Conservation (phyloP, 768 basidiomycete species). For the Collybia mongolica region DNA sequence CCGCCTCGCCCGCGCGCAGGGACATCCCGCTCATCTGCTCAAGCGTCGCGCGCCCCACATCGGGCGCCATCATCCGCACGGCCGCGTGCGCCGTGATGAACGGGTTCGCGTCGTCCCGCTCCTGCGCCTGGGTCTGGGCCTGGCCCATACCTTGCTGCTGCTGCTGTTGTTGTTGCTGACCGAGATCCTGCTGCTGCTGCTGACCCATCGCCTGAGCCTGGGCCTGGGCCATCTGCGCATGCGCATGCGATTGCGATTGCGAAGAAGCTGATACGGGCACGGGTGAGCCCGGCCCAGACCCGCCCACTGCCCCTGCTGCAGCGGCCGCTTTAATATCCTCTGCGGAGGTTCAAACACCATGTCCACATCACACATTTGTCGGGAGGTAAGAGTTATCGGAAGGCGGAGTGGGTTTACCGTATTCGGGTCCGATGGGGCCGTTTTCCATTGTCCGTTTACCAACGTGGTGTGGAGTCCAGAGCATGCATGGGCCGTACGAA, state of each 20-base stretch:
- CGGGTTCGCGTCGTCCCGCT: too few species aligned
- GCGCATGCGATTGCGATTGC: slow-evolving; percentile 10
- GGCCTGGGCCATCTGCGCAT: slow-evolving; percentile 4
- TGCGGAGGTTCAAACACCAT: not conserved
- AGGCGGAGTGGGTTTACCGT: too few species aligned
- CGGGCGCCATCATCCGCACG: too few species aligned
- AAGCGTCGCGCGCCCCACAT: slow-evolving; percentile 66
- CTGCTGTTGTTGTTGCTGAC: slow-evolving; percentile 3
- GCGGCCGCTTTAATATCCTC: not conserved
- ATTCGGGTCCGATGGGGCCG: too few species aligned
- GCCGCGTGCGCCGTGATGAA: too few species aligned
- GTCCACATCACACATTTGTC: too few species aligned
- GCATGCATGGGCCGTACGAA: too few species aligned
- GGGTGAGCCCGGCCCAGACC: slow-evolving; percentile 2
- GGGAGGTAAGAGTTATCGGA: not conserved
- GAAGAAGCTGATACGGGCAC: not conserved
- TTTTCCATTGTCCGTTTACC: too few species aligned
- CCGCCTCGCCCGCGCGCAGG: slow-evolving; percentile 46
- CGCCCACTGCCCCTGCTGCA: not conserved
- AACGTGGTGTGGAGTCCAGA: too few species aligned
- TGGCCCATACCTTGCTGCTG: not conserved
- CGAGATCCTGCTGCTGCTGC: not conserved
- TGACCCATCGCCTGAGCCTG: slow-evolving; percentile 1
- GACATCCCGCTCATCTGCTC: slow-evolving; percentile 81
- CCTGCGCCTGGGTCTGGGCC: too few species aligned